Percentiles rank a stretch among this genome's conserved stretches.
These are phyloP conservation scores for Verbascum thapsus DNA, from an alignment of 257 asterid genomes.

Conservation along the genomic window DNA sequence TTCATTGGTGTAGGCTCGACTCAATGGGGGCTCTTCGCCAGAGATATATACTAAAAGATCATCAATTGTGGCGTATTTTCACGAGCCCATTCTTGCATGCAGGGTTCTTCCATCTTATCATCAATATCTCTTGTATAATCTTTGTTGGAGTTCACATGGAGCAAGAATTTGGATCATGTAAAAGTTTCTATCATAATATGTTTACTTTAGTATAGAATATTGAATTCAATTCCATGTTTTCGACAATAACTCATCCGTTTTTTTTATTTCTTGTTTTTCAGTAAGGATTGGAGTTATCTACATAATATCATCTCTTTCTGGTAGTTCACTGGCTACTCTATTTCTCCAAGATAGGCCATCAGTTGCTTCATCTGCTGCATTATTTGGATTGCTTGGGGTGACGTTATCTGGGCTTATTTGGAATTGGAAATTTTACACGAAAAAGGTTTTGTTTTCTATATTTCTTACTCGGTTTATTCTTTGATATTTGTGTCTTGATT, in stretches of 20 bases:
- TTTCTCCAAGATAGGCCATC: constrained; percentile 81
- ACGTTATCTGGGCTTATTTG: constrained; percentile 66
- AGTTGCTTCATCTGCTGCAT: constrained; percentile 78
- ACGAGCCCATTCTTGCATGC: constrained; percentile 83
- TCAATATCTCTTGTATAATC: constrained; percentile 59
- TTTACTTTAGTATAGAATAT: neutral
- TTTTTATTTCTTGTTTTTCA: constrained; percentile 21
- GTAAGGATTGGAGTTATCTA: constrained; percentile 70
- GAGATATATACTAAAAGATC: constrained; percentile 48
- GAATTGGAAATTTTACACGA: constrained; percentile 69
- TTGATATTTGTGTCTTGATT: constrained; percentile 21
- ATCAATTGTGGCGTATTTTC: constrained; percentile 77
- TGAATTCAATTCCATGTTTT: neutral
- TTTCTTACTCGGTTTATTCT: neutral
- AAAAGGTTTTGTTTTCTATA: constrained; percentile 60
- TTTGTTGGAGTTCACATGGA: constrained; percentile 85
- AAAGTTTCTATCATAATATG: neutral
- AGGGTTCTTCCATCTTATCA: constrained; percentile 74
- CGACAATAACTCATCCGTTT: neutral
- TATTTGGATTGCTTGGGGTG: constrained; percentile 86
- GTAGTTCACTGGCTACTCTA: constrained; percentile 66
- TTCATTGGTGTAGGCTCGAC: constrained; percentile 36
- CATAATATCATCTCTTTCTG: constrained; percentile 70
- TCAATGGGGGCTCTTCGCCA: constrained; percentile 73
- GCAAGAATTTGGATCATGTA: constrained; percentile 93